Conservation (phyloP, 2,329 filamentous ascomycete species). For the Intubia oerlemansii region DNA sequence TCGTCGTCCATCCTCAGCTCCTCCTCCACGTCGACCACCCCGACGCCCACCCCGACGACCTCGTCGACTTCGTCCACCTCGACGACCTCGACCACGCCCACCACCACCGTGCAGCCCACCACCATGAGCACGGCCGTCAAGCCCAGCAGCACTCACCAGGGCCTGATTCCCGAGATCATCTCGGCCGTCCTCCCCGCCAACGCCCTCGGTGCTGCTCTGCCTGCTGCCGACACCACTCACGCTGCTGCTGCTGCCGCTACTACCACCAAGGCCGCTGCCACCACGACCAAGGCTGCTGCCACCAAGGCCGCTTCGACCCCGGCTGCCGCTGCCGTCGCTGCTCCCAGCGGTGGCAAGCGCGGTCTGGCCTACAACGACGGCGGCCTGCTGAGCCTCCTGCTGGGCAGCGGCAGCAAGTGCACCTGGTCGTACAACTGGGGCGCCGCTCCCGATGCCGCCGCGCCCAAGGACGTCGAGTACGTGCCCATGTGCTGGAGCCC, state of each 20-base stretch:
- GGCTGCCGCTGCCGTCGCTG: constrained; percentile 6
- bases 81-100: constrained; percentile 2
- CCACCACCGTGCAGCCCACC: not conserved
- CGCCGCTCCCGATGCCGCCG: constrained; percentile 17
- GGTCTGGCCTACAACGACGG: constrained; percentile 47
- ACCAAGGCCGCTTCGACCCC: constrained; percentile 1
- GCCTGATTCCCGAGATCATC: not conserved
- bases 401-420: constrained; percentile 18
- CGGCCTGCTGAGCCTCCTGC: constrained; percentile 28
- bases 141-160: no score
- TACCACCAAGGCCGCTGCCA: not conserved
- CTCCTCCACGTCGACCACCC: constrained; percentile 2
- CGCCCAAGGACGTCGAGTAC: constrained; percentile 27
- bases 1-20: constrained; percentile 4
- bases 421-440: constrained; percentile 53
- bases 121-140: not conserved
- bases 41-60: not conserved
- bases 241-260: constrained; percentile 4
- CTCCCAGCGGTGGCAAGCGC: constrained; percentile 25
- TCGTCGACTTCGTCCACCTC: not conserved
- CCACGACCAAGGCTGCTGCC: not conserved
- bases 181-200: no score
- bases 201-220: no score
- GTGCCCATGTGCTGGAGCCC: constrained; percentile 48
- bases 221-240: no score